Evolutionary conservation across 306 rosid species (phyloP), one percentile per base, ranked within the genome.

Genomic region (Cicer arietinum): DNA sequence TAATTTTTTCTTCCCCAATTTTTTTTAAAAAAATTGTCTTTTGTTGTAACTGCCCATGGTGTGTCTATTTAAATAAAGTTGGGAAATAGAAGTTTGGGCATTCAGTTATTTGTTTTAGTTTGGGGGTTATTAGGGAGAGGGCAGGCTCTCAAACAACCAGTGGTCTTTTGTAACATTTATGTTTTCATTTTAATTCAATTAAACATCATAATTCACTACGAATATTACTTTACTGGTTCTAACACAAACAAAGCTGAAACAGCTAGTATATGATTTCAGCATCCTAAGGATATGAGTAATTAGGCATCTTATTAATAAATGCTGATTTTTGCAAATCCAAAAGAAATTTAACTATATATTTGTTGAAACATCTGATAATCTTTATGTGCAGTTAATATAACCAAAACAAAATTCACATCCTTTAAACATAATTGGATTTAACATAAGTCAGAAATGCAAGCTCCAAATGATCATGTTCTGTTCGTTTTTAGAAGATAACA

Each of bases 171-270:
- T 25, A 22, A 57, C 63, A 10, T 57, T 57, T 22, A 7, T 22
- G 5, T 57, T 58, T 20, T 20, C 62, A 56, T 56, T 56, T 56
- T n/a, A 58, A 58, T 41, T 25, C 64, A 58, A 58, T 58, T 25
- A 58, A 58, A 25, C 64, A 25, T 58, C 16, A 58, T 25, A 0
- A 58, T 10, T 58, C 64, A 25, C 64, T 58, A 58, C 14, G 25
- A 57, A 58, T 25, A 58, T 58, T 58, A 58, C 4, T 58, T 5
- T 25, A 58, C 64, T 17, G 22, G 64, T 58, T 25, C 64, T 58
- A 25, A 58, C 69, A 78, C 67, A 76, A 44, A 66, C 59, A 78
- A 40, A 78, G 80, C 44, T 70, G 7, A 56, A 40, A 43, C 60
- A 46, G 40, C 41, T 25, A 17, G 17, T 8, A 46, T 30, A 53